These are phyloP conservation scores for Akanthomyces dipterigenus DNA, from an alignment of 2,329 filamentous ascomycete genomes.

Conservation along the genomic window DNA sequence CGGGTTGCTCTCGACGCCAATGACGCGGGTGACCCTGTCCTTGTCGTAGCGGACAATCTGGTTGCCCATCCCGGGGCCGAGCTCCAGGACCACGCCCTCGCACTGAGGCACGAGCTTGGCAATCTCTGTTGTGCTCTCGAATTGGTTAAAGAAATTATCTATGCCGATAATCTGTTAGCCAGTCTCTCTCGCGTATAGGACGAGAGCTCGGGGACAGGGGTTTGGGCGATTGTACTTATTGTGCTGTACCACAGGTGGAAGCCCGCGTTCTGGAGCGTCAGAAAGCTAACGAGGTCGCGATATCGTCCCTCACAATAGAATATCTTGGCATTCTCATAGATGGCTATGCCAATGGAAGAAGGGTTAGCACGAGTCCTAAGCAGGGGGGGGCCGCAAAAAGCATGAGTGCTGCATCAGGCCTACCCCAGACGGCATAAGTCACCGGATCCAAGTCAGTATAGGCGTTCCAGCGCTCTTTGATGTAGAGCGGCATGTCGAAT, in stretches of 20 bases:
- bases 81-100: slow-evolving; percentile 33
- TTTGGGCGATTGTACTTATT: not conserved
- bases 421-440: not conserved
- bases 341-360: not conserved
- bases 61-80: slow-evolving; percentile 37
- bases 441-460: not conserved
- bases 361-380: not conserved
- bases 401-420: not conserved
- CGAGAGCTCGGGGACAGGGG: not conserved
- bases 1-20: slow-evolving; percentile 35
- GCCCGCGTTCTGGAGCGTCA: not conserved
- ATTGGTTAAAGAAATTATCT: not conserved
- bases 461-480: not conserved
- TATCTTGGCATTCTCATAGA: not conserved
- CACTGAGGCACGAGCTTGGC: not conserved
- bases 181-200: not conserved
- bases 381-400: not conserved
- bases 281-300: not conserved
- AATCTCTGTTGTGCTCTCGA: not conserved
- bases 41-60: slow-evolving; percentile 33
- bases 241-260: not conserved
- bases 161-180: not conserved
- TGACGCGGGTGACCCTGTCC: slow-evolving; percentile 25
- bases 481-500: not conserved
- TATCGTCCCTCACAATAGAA: not conserved